Base-by-base conservation (phyloP, 1,284 basidiomycete species). In the Flammula alnicola region DNA sequence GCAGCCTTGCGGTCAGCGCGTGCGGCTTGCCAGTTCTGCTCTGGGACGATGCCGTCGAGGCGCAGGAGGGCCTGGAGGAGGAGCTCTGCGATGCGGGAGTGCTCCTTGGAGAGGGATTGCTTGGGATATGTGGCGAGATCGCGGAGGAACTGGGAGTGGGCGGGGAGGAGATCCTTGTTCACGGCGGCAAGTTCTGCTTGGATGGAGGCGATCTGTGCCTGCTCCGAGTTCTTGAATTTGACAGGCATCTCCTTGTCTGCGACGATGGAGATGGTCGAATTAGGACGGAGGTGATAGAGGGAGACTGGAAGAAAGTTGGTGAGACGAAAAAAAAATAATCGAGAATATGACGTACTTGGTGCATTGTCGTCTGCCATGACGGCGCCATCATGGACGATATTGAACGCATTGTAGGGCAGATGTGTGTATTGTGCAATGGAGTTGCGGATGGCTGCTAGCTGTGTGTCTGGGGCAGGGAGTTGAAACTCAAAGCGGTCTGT, bases 311-410 rank as follows among this genome's bases (percentile, higher is more conserved):
- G 42, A 48, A 54, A 36, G 29, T 31, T 52, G 44, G 17, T 5
- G 35, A 3, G 32, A 6, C 1, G 14, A 22, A 20, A 17, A 16
- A 12, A 31, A 46, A 49, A 47, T 44, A 47, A 17, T 48, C 41
- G 48, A 42, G 29, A 37, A 44, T 43, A 52, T 51, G 14, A 78
- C 80, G 62, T 60, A 89, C 85, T 72, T 35, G 79, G 81, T 4
- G 80, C 83, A 52, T 72, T 71, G 62, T 93, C 84, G 62, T 92
- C 88, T 55, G 84, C 86, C 80, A 91, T 86, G 61, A 92, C 76
- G 4, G 86, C 89, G 35, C 90, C 89, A 32, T 84, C 79, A 65
- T 88, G 84, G 49, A 93, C 79, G 64, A 93, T 77, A 63, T 90
- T 88, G 76, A 91, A 89, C n/a, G 78, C 76, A 57, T 76, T 57